These are phyloP conservation scores for Arthrobotrys iridis DNA, from an alignment of 2,329 filamentous ascomycete species.

Conservation along the genomic window DNA sequence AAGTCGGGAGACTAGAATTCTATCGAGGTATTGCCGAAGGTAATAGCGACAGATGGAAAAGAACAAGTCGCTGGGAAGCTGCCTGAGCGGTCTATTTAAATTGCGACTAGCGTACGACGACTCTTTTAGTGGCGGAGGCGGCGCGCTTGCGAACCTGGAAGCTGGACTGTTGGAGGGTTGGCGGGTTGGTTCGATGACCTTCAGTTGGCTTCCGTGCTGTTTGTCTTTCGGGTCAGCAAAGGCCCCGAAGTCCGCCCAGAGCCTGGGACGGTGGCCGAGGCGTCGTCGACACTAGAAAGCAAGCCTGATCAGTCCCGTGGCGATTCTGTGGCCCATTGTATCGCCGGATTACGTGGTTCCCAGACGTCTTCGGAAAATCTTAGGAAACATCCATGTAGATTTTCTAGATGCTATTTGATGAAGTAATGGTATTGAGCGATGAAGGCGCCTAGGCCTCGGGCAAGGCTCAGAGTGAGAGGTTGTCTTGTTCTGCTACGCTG, in stretches of 20 bases:
- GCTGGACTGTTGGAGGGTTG: slow-evolving; percentile 2
- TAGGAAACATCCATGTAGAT: too few species aligned
- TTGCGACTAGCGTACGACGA: not conserved
- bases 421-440: too few species aligned
- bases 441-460: too few species aligned
- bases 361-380: too few species aligned
- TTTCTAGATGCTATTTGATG: too few species aligned
- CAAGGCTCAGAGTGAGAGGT: too few species aligned
- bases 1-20: not conserved
- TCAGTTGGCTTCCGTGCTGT: slow-evolving; percentile 32
- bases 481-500: too few species aligned
- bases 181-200: slow-evolving; percentile 29
- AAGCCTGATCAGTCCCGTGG: not conserved
- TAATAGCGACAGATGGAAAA: not conserved
- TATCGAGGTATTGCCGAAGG: not conserved
- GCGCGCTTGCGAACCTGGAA: slow-evolving; percentile 7
- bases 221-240: slow-evolving; percentile 46
- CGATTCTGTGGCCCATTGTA: too few species aligned
- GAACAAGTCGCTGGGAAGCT: not conserved
- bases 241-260: slow-evolving; percentile 36
- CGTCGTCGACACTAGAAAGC: not conserved
- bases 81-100: slow-evolving; percentile 25
- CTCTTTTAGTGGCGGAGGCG: not conserved
- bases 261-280: not conserved
- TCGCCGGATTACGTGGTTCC: too few species aligned